Conservation (phyloP, 176 grass and related monocot species). For the Pharus latifolius region DNA sequence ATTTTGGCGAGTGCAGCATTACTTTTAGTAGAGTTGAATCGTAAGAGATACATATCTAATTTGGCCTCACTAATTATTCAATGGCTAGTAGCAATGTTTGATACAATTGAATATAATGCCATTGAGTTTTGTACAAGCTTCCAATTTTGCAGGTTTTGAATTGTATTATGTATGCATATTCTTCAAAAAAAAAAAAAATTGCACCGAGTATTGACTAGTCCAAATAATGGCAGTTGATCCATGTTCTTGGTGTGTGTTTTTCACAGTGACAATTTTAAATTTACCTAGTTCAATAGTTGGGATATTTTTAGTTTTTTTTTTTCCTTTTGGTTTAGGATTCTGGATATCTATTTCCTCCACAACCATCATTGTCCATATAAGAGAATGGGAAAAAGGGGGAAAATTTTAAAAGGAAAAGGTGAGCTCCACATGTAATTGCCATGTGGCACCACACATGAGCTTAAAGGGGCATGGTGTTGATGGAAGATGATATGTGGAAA, state of each 20-base stretch:
- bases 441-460: conserved; percentile 17
- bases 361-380: neutral
- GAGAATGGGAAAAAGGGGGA: neutral
- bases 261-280: neutral
- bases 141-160: neutral
- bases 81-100: neutral
- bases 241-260: conserved; percentile 11
- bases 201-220: neutral
- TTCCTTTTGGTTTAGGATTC: no score
- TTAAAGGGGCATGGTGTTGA: conserved; percentile 1
- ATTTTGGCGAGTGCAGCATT: neutral
- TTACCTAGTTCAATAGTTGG: neutral
- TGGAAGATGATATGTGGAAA: neutral
- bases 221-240: neutral
- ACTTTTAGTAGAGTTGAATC: neutral
- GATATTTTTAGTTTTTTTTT: conserved; percentile 7
- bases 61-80: neutral
- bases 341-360: neutral
- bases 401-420: neutral
- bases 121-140: neutral
- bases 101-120: neutral
- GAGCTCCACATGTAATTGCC: conserved; percentile 7
- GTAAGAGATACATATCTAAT: neutral
- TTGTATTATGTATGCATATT: neutral
- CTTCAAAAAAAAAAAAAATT: neutral